Base-by-base conservation (phyloP, 495 filamentous ascomycete genomes). In the Xylaria bambusicola region DNA sequence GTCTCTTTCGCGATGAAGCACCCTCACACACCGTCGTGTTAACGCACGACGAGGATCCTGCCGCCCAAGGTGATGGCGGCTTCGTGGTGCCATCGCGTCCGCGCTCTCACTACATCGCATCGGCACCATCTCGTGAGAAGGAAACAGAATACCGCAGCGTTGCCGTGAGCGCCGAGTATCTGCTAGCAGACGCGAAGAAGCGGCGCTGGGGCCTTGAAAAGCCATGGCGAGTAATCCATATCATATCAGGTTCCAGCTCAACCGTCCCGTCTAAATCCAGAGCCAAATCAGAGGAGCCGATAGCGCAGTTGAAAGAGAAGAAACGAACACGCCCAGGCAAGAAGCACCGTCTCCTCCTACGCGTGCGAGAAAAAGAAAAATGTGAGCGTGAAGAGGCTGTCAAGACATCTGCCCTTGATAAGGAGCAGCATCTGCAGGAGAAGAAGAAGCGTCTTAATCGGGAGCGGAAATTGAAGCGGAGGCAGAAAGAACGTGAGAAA, bases 391-490 rank as follows among this genome's bases (percentile, higher is more conserved):
- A 71, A 46, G 67, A 69, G 53, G 62, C 65, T 56, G 56, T 64
- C 44, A 70, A 69, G 61, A 62, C 56, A 62, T 63, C 61, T 13
- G 44, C 61, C 26, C 59, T 67, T 7, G 68, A 72, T 45, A 82
- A 78, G 66, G 79, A 81, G 64, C 73, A 80, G 60, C 72, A 76
- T 41, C 45, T 82, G 23, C 74, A 73, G 62, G 80, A 80, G 56
- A 83, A 83, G 74, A 80, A 80, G 71, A 79, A 79, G 67, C 63
- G 78, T 46, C 60, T 80, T 48, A 83, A 83, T 58, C 65, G 77
- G 57, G 73, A 77, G 68, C 81, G 75, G 68, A 81, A 83, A 66
- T 59, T 82, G 15, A 82, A 79, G 71, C 72, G 77, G 61, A 72
- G 75, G 63, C 66, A 74, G 66, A 81, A 81, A 66, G 74, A 75